Percentiles rank a stretch among this genome's conserved stretches.
phyloP scores from a whole-genome alignment of 2,329 filamentous ascomycete genomes.

The Aspergillus sp. region DNA sequence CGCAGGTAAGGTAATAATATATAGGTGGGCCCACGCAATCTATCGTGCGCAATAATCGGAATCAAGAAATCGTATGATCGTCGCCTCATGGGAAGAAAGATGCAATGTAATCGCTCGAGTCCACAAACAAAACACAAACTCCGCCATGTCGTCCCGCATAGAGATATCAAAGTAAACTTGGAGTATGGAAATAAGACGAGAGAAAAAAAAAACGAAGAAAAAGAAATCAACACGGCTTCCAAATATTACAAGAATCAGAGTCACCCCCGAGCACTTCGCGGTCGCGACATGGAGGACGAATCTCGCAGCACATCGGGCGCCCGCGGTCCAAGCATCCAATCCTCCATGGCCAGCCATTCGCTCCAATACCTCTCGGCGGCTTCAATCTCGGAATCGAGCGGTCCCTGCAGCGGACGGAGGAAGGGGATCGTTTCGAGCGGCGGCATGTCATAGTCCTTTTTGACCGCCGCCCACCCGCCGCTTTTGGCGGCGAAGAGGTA shows the following conservation, averaged over 20 bases:
- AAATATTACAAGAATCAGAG: neutral
- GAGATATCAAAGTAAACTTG: slow-evolving; percentile 6
- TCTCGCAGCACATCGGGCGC: slow-evolving; percentile 54
- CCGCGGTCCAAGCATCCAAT: slow-evolving; percentile 93
- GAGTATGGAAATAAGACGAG: neutral
- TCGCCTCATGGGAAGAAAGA: slow-evolving; percentile 11
- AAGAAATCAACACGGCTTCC: neutral
- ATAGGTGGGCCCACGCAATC: slow-evolving; percentile 8
- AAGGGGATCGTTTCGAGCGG: slow-evolving; percentile 84
- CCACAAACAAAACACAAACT: slow-evolving; percentile 5
- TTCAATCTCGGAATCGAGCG: slow-evolving; percentile 75
- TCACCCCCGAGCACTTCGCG: slow-evolving; percentile 30
- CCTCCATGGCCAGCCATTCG: slow-evolving; percentile 93
- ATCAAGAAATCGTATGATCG: slow-evolving; percentile 14
- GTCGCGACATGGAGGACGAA: slow-evolving; percentile 34
- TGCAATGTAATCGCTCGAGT: neutral
- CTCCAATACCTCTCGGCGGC: slow-evolving; percentile 84
- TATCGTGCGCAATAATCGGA: slow-evolving; percentile 11
- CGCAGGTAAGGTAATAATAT: slow-evolving; percentile 1
- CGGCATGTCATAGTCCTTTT: slow-evolving; percentile 84
- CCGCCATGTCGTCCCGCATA: slow-evolving; percentile 10
- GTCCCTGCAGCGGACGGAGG: slow-evolving; percentile 74
- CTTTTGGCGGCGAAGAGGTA: slow-evolving; percentile 95
- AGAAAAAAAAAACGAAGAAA: slow-evolving; percentile 3
- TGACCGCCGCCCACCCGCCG: slow-evolving; percentile 83